Percentiles rank a stretch among this genome's conserved stretches.
Conservation (phyloP, 441 rosid genomes). For the Populus hybrid region DNA sequence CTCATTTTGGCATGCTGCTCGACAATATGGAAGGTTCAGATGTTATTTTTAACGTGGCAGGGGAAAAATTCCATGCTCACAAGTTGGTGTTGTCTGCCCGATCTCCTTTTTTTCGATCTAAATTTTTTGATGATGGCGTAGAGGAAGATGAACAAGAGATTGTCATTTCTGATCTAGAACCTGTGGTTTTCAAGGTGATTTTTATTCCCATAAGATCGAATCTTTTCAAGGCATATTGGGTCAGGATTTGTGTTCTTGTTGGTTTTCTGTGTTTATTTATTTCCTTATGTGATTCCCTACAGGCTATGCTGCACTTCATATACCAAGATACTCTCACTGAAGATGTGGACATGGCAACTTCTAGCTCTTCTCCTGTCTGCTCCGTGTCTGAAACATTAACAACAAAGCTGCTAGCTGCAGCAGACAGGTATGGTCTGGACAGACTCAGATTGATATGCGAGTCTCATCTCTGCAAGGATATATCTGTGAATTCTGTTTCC, state of each 20-base stretch:
- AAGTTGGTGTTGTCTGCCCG: constrained; percentile 55
- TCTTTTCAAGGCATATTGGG: not conserved
- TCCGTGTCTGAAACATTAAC: constrained; percentile 36
- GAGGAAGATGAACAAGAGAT: constrained; percentile 34
- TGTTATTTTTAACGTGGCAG: constrained; percentile 43
- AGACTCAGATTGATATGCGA: constrained; percentile 46
- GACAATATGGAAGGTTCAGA: constrained; percentile 49
- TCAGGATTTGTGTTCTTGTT: constrained; percentile 1
- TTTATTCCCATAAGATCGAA: not conserved
- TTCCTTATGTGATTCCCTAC: not conserved
- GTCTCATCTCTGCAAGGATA: constrained; percentile 48
- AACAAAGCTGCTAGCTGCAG: constrained; percentile 45
- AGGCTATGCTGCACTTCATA: constrained; percentile 49
- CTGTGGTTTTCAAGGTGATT: constrained; percentile 49
- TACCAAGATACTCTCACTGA: constrained; percentile 45
- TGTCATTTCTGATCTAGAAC: constrained; percentile 40
- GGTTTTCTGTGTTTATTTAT: not conserved
- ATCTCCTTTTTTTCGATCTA: constrained; percentile 38
- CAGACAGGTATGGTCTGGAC: constrained; percentile 43
- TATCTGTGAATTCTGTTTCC: constrained; percentile 44
- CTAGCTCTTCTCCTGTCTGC: constrained; percentile 35
- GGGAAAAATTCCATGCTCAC: constrained; percentile 48
- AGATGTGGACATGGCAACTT: constrained; percentile 40
- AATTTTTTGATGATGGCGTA: constrained; percentile 25
- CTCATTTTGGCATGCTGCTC: constrained; percentile 44